Evolutionary conservation across 2,329 filamentous ascomycete species (phyloP).

Genomic region (Phoma sp.): DNA sequence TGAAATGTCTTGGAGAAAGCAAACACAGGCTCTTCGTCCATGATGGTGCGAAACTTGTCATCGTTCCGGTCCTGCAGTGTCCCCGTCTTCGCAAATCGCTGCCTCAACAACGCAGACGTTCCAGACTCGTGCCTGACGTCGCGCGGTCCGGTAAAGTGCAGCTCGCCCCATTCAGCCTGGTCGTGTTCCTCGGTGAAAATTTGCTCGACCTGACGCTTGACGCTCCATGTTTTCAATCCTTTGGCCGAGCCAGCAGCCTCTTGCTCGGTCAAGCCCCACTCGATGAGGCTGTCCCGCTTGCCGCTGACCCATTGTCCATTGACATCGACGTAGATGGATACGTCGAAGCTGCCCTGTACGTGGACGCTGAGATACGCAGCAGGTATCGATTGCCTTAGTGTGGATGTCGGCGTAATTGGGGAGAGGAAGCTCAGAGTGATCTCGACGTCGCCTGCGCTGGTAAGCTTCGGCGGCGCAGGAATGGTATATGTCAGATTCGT

Average conservation of each 20-base stretch:
- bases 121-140: conserved; percentile 74
- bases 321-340: conserved; percentile 56
- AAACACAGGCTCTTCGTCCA: conserved; percentile 81
- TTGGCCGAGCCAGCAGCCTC: conserved; percentile 46
- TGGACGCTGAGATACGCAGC: conserved; percentile 77
- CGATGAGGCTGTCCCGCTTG: conserved; percentile 69
- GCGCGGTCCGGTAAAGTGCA: conserved; percentile 76
- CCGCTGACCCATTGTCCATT: conserved; percentile 80
- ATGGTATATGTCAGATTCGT: conserved; percentile 72
- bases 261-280: conserved; percentile 67
- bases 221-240: conserved; percentile 69
- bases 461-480: conserved; percentile 49
- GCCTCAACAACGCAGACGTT: conserved; percentile 68
- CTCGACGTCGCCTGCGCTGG: conserved; percentile 53
- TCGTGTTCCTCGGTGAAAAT: conserved; percentile 76
- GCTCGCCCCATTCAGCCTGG: conserved; percentile 81
- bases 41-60: conserved; percentile 69
- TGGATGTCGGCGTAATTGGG: conserved; percentile 81
- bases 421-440: conserved; percentile 72
- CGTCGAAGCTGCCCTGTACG: conserved; percentile 67
- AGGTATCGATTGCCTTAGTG: conserved; percentile 79
- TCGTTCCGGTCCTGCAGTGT: conserved; percentile 71
- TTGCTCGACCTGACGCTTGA: conserved; percentile 66
- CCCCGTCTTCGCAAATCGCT: conserved; percentile 71
- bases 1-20: conserved; percentile 63